Percentiles rank a stretch among this genome's conserved stretches.
Evolutionary conservation across 2,329 filamentous ascomycete genomes (phyloP).

Genomic region (Aspergillus niger): DNA sequence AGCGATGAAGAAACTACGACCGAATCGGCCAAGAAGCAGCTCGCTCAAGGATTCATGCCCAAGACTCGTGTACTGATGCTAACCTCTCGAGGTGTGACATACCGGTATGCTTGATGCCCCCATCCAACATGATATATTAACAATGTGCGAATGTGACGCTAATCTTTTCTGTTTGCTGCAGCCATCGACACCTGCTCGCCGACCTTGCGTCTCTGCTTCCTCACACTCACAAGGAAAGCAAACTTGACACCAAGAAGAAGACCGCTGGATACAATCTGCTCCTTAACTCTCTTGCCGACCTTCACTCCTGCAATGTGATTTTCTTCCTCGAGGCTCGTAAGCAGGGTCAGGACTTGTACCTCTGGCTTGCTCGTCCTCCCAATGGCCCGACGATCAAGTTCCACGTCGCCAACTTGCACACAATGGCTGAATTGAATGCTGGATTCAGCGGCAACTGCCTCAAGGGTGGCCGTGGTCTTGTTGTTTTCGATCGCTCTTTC

Average conservation of each 20-base stretch:
- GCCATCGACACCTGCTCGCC: slow-evolving; percentile 89
- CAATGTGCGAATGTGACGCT: not conserved
- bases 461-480: slow-evolving; percentile 85
- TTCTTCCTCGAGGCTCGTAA: slow-evolving; percentile 96
- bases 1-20: slow-evolving; percentile 35
- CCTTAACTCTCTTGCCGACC: slow-evolving; percentile 73
- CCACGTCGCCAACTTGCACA: slow-evolving; percentile 68
- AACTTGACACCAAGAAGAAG: slow-evolving; percentile 91
- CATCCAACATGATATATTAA: not conserved
- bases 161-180: slow-evolving; percentile 39
- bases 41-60: slow-evolving; percentile 42
- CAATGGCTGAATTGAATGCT: slow-evolving; percentile 86
- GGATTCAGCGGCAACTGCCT: slow-evolving; percentile 91
- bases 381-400: slow-evolving; percentile 73
- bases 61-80: slow-evolving; percentile 76
- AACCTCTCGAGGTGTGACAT: slow-evolving; percentile 89
- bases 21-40: slow-evolving; percentile 35
- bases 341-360: slow-evolving; percentile 82
- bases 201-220: slow-evolving; percentile 87
- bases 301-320: slow-evolving; percentile 93
- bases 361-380: slow-evolving; percentile 89
- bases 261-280: slow-evolving; percentile 62
- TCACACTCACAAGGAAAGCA: slow-evolving; percentile 90
- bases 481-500: slow-evolving; percentile 89
- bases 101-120: slow-evolving; percentile 59